Percentiles rank a stretch among this genome's conserved stretches.
phyloP scores from a whole-genome alignment of 1,139 yeast species.

The Diutina sp. region DNA sequence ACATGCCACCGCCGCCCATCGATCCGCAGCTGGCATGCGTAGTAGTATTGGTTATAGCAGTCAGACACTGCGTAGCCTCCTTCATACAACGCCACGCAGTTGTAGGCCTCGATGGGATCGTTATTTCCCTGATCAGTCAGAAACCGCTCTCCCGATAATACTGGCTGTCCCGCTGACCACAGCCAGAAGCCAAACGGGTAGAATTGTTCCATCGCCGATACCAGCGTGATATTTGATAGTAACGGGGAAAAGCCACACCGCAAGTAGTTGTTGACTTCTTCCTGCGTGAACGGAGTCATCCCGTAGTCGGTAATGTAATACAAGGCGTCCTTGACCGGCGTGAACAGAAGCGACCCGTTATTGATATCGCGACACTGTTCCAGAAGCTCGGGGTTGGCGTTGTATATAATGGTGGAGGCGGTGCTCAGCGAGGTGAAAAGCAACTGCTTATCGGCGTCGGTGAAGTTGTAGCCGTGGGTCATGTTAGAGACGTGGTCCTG shows the following conservation, averaged over 20 bases:
- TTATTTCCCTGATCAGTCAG: neutral
- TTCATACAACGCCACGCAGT: slow-evolving; percentile 45
- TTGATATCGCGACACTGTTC: neutral
- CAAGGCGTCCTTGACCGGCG: neutral
- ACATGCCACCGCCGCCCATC: slow-evolving; percentile 38
- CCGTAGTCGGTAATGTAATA: slow-evolving; percentile 12
- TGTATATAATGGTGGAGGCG: neutral
- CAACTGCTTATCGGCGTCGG: neutral
- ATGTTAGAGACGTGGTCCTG: neutral
- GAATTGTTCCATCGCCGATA: slow-evolving; percentile 9
- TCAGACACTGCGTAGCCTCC: slow-evolving; percentile 49
- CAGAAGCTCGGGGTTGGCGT: neutral
- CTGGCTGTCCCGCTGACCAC: slow-evolving; percentile 49
- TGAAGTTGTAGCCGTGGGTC: neutral
- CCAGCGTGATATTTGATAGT: slow-evolving; percentile 12
- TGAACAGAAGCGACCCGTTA: neutral
- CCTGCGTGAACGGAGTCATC: slow-evolving; percentile 17
- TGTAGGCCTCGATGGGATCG: slow-evolving; percentile 19
- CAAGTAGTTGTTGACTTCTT: slow-evolving; percentile 21
- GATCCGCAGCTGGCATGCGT: slow-evolving; percentile 40
- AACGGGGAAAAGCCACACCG: slow-evolving; percentile 53
- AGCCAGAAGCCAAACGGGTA: slow-evolving; percentile 44
- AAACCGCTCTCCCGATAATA: slow-evolving; percentile 2
- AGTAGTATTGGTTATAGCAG: slow-evolving; percentile 43
- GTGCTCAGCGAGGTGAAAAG: neutral